These are phyloP conservation scores for Ceratocystis colombiana DNA, from an alignment of 2,329 filamentous ascomycete species.

Conservation along the genomic window DNA sequence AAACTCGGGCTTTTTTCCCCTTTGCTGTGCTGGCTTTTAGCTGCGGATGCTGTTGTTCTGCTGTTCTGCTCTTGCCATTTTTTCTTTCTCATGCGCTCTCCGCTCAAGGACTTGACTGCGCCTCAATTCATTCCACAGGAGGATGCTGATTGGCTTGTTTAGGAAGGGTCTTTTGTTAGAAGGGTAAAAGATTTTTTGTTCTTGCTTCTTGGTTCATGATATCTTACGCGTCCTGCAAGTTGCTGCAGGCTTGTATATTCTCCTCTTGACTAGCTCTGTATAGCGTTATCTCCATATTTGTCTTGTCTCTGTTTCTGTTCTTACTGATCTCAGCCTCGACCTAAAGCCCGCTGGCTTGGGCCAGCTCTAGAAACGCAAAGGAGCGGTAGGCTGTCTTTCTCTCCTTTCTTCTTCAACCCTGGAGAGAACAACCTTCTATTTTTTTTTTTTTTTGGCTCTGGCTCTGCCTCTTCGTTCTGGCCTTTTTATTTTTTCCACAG, in stretches of 20 bases:
- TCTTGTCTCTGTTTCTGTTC: too few relatives aligned
- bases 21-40: constrained; percentile 1
- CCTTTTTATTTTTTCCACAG: constrained; percentile 5
- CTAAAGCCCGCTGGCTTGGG: too few relatives aligned
- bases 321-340: too few relatives aligned
- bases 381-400: too few relatives aligned
- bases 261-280: neutral
- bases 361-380: too few relatives aligned
- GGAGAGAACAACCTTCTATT: too few relatives aligned
- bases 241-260: neutral
- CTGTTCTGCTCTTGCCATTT: neutral
- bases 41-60: constrained; percentile 4
- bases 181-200: constrained; percentile 3
- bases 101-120: constrained; percentile 10
- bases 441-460: neutral
- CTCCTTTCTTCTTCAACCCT: neutral
- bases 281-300: too few relatives aligned
- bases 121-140: constrained; percentile 9
- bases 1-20: neutral
- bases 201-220: constrained; percentile 11
- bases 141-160: constrained; percentile 12
- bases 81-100: constrained; percentile 3
- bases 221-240: constrained; percentile 11
- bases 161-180: constrained; percentile 3
- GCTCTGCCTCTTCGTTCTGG: neutral